phyloP scores from a whole-genome alignment of 2,329 filamentous ascomycete species.

The Aphanocladium album region DNA sequence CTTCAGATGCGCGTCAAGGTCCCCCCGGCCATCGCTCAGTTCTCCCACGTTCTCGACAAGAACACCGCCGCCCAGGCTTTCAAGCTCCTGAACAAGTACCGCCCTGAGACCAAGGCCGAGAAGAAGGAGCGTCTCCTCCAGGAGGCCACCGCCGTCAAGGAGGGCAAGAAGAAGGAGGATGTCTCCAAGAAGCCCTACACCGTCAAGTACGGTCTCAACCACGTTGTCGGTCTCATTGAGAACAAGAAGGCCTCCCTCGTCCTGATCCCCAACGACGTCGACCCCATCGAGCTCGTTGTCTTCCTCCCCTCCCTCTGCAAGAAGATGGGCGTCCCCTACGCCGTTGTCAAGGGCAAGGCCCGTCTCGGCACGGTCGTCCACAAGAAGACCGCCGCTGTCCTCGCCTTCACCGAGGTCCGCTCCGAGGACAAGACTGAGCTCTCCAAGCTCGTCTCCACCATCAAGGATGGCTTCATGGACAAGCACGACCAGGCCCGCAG shows the following conservation, averaged over 20 bases:
- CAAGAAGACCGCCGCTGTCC: slow-evolving; percentile 99
- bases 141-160: slow-evolving; percentile 95
- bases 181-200: slow-evolving; percentile 99
- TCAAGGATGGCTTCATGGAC: slow-evolving; percentile 98
- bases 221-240: slow-evolving; percentile 94
- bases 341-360: slow-evolving; percentile 99
- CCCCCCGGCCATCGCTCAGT: slow-evolving; percentile 93
- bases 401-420: slow-evolving; percentile 94
- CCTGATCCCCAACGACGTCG: slow-evolving; percentile 98
- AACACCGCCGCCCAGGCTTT: slow-evolving; percentile 95
- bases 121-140: slow-evolving; percentile 99
- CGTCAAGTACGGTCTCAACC: slow-evolving; percentile 99
- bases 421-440: slow-evolving; percentile 98
- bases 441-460: slow-evolving; percentile 87
- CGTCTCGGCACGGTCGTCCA: slow-evolving; percentile 97
- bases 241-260: slow-evolving; percentile 99
- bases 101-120: slow-evolving; percentile 96
- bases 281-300: slow-evolving; percentile 98
- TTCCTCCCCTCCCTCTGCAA: slow-evolving; percentile 98
- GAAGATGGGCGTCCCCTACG: slow-evolving; percentile 99
- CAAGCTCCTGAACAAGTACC: slow-evolving; percentile 99
- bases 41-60: slow-evolving; percentile 94
- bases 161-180: slow-evolving; percentile 99
- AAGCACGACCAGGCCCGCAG: slow-evolving; percentile 88
- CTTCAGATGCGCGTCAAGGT: slow-evolving; percentile 98